Conservation (phyloP, 495 filamentous ascomycete genomes). For the Penicillium nucicola region DNA sequence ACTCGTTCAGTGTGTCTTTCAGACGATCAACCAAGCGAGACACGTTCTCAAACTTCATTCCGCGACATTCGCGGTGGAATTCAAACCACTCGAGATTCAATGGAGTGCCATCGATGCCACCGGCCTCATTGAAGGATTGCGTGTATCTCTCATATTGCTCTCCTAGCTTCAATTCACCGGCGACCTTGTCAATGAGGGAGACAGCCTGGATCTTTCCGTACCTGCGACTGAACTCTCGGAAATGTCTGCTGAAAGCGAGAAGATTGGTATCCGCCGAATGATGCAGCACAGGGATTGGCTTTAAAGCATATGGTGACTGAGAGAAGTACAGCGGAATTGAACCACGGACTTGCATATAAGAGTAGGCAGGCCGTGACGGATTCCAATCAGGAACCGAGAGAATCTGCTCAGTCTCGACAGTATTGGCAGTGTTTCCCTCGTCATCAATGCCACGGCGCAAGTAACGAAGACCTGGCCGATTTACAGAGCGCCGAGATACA, state of each 20-base stretch:
- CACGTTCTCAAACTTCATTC: conserved; percentile 97
- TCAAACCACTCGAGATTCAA: conserved; percentile 92
- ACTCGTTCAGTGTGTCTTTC: conserved; percentile 56
- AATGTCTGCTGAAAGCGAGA: conserved; percentile 74
- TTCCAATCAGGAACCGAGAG: conserved; percentile 66
- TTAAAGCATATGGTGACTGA: conserved; percentile 88
- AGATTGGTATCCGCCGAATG: conserved; percentile 75
- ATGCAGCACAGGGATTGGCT: conserved; percentile 77
- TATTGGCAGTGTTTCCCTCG: conserved; percentile 82
- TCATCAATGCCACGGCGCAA: conserved; percentile 90
- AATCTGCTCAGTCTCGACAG: conserved; percentile 91
- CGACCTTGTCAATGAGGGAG: conserved; percentile 82
- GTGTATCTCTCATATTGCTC: conserved; percentile 68
- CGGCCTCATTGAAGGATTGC: conserved; percentile 58
- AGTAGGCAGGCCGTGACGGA: conserved; percentile 61
- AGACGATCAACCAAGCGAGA: conserved; percentile 68
- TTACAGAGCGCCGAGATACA: conserved; percentile 79
- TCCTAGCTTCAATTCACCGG: conserved; percentile 73
- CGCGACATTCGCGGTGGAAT: conserved; percentile 84
- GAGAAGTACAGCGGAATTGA: conserved; percentile 93
- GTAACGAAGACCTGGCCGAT: conserved; percentile 84
- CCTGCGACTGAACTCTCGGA: conserved; percentile 56
- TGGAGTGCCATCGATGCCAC: conserved; percentile 47
- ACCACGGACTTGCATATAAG: conserved; percentile 80
- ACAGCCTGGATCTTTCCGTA: conserved; percentile 80